phyloP scores from a whole-genome alignment of 371 early-diverging fungal genomes.

The Pancytospora philotis region DNA sequence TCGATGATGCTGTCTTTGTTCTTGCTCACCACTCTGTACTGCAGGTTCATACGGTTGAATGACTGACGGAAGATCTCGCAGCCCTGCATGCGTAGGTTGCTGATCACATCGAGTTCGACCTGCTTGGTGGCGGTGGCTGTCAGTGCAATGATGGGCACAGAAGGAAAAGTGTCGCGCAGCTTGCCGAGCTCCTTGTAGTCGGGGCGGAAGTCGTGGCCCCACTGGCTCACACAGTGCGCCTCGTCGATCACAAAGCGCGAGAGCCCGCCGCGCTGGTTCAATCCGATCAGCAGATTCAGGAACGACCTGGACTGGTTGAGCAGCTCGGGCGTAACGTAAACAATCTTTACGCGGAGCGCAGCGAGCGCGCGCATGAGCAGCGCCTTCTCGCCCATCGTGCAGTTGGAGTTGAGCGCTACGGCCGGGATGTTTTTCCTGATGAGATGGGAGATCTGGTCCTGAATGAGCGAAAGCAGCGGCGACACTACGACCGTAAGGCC shows the following conservation, averaged over 20 bases:
- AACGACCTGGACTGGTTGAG: slow-evolving; percentile 66
- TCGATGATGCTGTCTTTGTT: slow-evolving; percentile 62
- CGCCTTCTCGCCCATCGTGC: slow-evolving; percentile 59
- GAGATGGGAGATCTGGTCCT: slow-evolving; percentile 82
- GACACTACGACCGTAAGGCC: slow-evolving; percentile 85
- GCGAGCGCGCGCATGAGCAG: slow-evolving; percentile 62
- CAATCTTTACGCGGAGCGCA: slow-evolving; percentile 61
- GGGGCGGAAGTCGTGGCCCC: slow-evolving; percentile 83
- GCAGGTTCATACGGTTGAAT: slow-evolving; percentile 45
- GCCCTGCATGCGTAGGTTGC: slow-evolving; percentile 32
- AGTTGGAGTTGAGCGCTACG: slow-evolving; percentile 61
- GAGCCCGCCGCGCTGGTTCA: slow-evolving; percentile 24
- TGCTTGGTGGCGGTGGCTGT: slow-evolving; percentile 89
- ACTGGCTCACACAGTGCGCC: slow-evolving; percentile 87
- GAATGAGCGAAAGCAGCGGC: slow-evolving; percentile 85
- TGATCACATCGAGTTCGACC: slow-evolving; percentile 65
- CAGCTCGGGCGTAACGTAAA: slow-evolving; percentile 91
- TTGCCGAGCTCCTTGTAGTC: slow-evolving; percentile 56
- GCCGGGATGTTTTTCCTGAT: slow-evolving; percentile 68
- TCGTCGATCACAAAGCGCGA: slow-evolving; percentile 86
- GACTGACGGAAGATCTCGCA: slow-evolving; percentile 63
- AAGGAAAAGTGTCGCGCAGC: slow-evolving; percentile 65
- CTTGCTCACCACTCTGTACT: slow-evolving; percentile 68
- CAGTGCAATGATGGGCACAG: slow-evolving; percentile 84
- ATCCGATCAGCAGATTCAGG: slow-evolving; percentile 61